A percentile compares a stretch with the other conserved stretches of the same genome.
phyloP scores from a whole-genome alignment of 2,329 filamentous ascomycete genomes.

The Septoria petroselini region DNA sequence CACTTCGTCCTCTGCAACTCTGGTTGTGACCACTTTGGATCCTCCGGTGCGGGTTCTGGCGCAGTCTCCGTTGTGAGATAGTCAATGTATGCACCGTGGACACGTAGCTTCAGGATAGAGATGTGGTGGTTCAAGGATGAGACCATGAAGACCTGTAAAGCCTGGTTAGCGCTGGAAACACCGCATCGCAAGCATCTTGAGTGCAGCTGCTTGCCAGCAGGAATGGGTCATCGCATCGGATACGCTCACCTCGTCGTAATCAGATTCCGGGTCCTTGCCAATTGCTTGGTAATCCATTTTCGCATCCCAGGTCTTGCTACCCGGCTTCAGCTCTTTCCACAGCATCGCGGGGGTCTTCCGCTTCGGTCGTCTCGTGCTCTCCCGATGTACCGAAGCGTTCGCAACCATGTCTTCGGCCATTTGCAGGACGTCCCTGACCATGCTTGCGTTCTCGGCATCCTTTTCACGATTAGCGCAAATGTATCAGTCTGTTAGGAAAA shows the following conservation, averaged over 20 bases:
- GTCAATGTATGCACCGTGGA: constrained; percentile 57
- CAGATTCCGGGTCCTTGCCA: constrained; percentile 46
- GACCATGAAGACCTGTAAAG: constrained; percentile 57
- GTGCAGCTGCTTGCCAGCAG: background rate
- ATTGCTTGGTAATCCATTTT: constrained; percentile 56
- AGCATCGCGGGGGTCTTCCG: constrained; percentile 48
- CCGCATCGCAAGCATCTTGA: background rate
- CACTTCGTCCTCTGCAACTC: constrained; percentile 55
- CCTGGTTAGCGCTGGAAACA: background rate
- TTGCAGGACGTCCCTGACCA: constrained; percentile 27
- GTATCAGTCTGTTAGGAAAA: background rate
- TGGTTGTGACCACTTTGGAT: constrained; percentile 52
- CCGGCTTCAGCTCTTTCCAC: constrained; percentile 53
- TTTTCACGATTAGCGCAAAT: constrained; percentile 20
- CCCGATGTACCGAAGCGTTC: constrained; percentile 9
- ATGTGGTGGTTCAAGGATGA: constrained; percentile 63
- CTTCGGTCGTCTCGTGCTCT: constrained; percentile 19
- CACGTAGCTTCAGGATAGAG: constrained; percentile 56
- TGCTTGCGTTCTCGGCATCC: constrained; percentile 39
- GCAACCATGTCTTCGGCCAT: constrained; percentile 21
- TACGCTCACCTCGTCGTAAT: constrained; percentile 48
- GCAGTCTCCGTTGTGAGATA: constrained; percentile 49
- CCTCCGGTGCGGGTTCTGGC: constrained; percentile 31
- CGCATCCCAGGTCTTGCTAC: constrained; percentile 55
- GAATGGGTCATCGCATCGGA: background rate